A percentile compares a stretch with the other conserved stretches of the same genome.
phyloP scores from a whole-genome alignment of 306 rosid genomes.

The Trichosanthes cucumerina region DNA sequence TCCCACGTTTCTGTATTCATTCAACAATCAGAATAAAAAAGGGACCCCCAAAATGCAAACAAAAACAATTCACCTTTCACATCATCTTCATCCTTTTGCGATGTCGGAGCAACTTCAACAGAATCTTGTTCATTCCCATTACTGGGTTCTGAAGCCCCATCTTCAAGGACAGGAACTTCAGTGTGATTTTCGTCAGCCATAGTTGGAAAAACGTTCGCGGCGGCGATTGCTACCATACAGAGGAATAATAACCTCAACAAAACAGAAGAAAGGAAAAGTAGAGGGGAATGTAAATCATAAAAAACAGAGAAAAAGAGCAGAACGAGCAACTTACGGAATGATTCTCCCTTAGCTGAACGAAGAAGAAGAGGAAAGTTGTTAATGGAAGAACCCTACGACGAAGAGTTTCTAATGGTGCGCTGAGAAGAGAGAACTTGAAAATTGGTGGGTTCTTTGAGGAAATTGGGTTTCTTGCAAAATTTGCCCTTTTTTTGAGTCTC shows the following conservation, averaged over 20 bases:
- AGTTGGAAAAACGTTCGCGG: background rate
- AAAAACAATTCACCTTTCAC: conserved; percentile 35
- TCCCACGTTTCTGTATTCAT: background rate
- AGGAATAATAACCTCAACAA: background rate
- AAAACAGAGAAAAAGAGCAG: background rate
- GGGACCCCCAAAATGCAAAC: background rate
- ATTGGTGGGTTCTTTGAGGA: background rate
- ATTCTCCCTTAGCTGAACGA: background rate
- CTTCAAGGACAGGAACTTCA: conserved; percentile 23
- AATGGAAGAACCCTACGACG: background rate
- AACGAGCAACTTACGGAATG: background rate
- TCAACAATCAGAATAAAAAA: background rate
- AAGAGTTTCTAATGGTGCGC: background rate
- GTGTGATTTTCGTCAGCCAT: conserved; percentile 43
- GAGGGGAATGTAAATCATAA: background rate
- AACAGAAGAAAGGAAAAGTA: background rate
- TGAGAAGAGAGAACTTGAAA: background rate
- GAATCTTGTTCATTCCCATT: conserved; percentile 22
- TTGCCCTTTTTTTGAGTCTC: background rate
- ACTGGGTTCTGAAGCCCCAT: conserved; percentile 32
- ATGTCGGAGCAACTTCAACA: conserved; percentile 26
- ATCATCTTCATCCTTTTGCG: conserved; percentile 39
- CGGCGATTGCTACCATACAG: background rate
- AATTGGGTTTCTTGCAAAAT: background rate
- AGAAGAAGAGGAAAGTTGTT: background rate